Conservation (phyloP, 108 stramenopile genomes). For the Aurantiochytrium sp. region DNA sequence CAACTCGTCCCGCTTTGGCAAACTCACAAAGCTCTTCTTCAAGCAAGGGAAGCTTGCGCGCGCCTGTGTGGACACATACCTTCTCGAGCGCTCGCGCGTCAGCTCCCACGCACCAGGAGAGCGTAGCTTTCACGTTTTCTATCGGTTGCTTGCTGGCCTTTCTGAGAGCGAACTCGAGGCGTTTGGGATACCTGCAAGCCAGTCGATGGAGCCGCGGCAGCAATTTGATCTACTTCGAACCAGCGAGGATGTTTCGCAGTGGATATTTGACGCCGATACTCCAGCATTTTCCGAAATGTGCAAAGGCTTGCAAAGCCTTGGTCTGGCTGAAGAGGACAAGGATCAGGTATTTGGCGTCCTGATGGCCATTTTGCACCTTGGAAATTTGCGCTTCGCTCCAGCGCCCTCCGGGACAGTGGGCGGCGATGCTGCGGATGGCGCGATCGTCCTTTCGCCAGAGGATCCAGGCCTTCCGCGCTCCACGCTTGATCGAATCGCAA, state of each 20-base stretch:
- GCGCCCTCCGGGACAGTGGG: neutral
- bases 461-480: neutral
- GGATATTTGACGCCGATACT: neutral
- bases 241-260: neutral
- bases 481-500: neutral
- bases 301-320: neutral
- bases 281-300: neutral
- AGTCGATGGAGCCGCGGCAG: neutral
- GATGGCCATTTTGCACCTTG: slow-evolving; percentile 28
- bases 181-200: neutral
- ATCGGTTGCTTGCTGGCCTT: slow-evolving; percentile 38
- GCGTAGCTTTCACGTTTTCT: slow-evolving; percentile 59
- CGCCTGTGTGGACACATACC: slow-evolving; percentile 41
- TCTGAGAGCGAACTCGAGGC: neutral
- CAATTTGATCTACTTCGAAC: neutral
- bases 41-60: neutral
- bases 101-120: slow-evolving; percentile 42
- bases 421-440: neutral
- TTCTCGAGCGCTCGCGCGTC: slow-evolving; percentile 50
- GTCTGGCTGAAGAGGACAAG: neutral
- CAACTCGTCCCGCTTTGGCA: slow-evolving; percentile 31
- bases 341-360: neutral
- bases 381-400: slow-evolving; percentile 20
- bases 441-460: neutral
- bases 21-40: slow-evolving; percentile 21